A percentile compares a stretch with the other conserved stretches of the same genome.
Conservation (phyloP, 2,329 filamentous ascomycete species). For the Cordyceps farinosa region DNA sequence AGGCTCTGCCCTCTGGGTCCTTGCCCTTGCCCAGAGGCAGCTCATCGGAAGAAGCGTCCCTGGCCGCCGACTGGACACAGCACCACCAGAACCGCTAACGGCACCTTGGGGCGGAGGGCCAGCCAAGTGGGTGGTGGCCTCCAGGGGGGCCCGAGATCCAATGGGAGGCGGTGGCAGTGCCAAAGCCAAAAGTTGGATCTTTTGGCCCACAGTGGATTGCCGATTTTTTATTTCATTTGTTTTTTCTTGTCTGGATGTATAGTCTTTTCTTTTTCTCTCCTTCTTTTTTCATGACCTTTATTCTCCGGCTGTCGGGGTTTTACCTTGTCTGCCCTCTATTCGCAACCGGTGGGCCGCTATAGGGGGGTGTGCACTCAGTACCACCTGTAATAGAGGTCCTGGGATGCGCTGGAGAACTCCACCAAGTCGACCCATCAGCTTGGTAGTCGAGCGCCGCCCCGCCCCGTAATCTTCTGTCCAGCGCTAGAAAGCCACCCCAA, state of each 20-base stretch:
- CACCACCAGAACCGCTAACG: background rate
- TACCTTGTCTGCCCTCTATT: no score
- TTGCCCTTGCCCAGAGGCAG: no score
- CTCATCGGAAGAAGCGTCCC: no score
- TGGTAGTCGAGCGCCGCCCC: background rate
- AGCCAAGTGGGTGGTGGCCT: background rate
- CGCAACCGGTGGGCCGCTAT: no score
- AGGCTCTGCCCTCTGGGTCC: background rate
- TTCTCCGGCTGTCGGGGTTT: no score
- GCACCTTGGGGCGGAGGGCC: background rate
- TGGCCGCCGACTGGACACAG: no score
- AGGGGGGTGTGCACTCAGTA: no score
- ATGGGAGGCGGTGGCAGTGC: background rate
- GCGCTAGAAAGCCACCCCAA: background rate
- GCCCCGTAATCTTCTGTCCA: background rate
- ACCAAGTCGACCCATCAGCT: background rate
- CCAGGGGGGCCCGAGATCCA: no score
- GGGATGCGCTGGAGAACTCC: background rate
- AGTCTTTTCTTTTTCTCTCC: background rate
- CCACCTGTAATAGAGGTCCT: no score
- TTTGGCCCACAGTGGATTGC: background rate
- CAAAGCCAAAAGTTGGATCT: background rate
- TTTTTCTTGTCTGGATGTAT: background rate
- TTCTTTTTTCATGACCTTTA: background rate
- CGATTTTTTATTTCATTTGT: background rate